Conservation (phyloP, 176 grass and related monocot species). For the maize (Zea mays) region DNA sequence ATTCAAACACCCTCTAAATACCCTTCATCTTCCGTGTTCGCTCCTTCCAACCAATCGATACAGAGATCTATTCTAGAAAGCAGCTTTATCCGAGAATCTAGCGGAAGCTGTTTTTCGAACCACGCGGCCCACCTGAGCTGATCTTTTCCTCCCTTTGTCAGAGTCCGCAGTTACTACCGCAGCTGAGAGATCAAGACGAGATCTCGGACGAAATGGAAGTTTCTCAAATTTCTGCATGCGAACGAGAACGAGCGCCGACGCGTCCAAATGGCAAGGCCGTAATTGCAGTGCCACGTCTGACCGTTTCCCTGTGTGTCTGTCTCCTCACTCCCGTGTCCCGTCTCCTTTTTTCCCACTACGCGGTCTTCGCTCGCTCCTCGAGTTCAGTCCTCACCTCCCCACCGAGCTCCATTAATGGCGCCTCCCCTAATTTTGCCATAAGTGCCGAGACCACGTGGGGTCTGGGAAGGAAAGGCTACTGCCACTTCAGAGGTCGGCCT, state of each 20-base stretch:
- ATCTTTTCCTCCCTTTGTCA: too few species aligned
- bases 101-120: too few species aligned
- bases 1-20: too few species aligned
- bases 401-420: conserved; percentile 74
- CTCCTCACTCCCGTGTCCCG: not conserved
- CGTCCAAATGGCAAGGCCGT: conserved; percentile 46
- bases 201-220: not conserved
- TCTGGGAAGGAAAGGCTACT: not conserved
- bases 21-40: too few species aligned
- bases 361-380: not conserved
- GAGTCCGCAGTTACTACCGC: too few species aligned
- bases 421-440: conserved; percentile 31
- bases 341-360: conserved; percentile 11
- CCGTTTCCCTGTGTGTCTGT: conserved; percentile 29
- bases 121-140: too few species aligned
- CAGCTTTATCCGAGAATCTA: too few species aligned
- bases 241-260: conserved; percentile 5
- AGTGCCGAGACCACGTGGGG: conserved; percentile 5
- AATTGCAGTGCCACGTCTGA: conserved; percentile 23
- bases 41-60: too few species aligned
- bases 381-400: conserved; percentile 11
- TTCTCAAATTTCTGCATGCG: not conserved
- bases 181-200: not conserved
- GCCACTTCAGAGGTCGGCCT: not conserved
- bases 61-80: too few species aligned